phyloP scores from a whole-genome alignment of 148 eudicot species.

The Cornus controversa region DNA sequence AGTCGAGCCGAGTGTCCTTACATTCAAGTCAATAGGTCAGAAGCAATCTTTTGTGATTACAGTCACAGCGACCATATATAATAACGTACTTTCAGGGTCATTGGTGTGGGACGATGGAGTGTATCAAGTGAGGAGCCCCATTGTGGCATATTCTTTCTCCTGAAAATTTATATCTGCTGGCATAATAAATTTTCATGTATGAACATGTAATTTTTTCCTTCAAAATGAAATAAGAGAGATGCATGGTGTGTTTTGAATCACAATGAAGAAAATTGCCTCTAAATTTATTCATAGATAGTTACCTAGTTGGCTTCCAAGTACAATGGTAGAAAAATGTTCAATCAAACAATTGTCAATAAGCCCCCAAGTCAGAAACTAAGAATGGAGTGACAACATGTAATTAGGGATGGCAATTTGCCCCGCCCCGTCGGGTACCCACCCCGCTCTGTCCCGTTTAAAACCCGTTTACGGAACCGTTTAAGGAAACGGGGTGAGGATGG shows the following conservation, averaged over 20 bases:
- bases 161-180: neutral
- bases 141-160: constrained; percentile 21
- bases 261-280: neutral
- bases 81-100: constrained; percentile 21
- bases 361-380: neutral
- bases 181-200: neutral
- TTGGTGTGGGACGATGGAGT: constrained; percentile 46
- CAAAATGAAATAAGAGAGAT: no score
- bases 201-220: neutral
- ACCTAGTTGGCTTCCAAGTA: no score
- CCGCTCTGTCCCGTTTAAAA: no score
- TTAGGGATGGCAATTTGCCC: no score
- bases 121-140: constrained; percentile 40
- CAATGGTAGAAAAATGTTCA: no score
- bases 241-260: no score
- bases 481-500: no score
- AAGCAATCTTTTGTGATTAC: constrained; percentile 25
- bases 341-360: no score
- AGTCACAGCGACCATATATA: constrained; percentile 1
- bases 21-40: constrained; percentile 28
- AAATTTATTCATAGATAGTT: no score
- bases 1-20: constrained; percentile 23
- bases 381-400: constrained; percentile 31
- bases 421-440: no score
- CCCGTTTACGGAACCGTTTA: no score